Evolutionary conservation across 2,329 filamentous ascomycete species (phyloP).

Genomic region (Zasmidium cellare): DNA sequence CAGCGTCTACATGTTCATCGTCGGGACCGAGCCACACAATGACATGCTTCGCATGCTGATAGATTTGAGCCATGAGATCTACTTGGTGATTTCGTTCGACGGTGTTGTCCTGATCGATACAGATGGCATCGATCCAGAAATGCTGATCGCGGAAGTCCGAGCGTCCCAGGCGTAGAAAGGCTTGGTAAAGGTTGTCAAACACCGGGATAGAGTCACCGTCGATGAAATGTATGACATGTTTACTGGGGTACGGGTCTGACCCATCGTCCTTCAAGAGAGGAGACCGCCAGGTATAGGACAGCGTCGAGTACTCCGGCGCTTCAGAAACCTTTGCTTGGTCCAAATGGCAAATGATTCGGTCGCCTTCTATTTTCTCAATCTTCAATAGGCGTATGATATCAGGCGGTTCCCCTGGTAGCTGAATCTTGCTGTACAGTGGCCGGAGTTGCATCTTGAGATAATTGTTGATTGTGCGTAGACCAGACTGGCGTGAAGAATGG

Average conservation of each 20-base stretch:
- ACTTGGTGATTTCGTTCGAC: constrained; percentile 12
- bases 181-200: not conserved
- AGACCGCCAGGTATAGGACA: not conserved
- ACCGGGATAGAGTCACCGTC: not conserved
- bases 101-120: constrained; percentile 16
- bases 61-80: constrained; percentile 13
- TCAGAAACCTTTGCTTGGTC: not conserved
- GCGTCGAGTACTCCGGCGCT: not conserved
- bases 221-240: not conserved
- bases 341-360: not conserved
- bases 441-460: not conserved
- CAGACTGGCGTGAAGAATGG: no score
- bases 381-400: not conserved
- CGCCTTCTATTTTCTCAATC: not conserved
- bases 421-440: not conserved
- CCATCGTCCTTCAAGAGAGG: not conserved
- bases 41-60: constrained; percentile 6
- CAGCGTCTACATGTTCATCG: not conserved
- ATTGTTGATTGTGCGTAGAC: no score
- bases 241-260: not conserved
- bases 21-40: constrained; percentile 5
- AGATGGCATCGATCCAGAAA: constrained; percentile 16
- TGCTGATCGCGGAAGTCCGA: not conserved
- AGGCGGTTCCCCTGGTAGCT: not conserved
- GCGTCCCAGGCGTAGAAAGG: not conserved